A percentile compares a stretch with the other conserved stretches of the same genome.
Evolutionary conservation across 1,139 yeast species (phyloP).

Genomic region (Hanseniaspora uvarum): DNA sequence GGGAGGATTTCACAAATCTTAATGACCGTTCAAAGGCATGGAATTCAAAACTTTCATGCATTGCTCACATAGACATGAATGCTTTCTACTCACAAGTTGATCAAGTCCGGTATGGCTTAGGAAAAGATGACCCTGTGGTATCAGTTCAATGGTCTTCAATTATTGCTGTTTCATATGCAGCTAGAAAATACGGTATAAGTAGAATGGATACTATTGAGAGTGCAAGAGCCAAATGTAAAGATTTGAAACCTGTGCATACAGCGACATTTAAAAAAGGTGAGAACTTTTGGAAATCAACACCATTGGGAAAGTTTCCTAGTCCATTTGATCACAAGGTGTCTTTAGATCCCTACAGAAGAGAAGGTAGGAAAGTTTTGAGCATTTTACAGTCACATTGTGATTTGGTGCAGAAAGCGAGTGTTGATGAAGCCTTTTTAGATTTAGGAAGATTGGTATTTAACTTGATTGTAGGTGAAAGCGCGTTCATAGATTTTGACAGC

Average conservation of each 20-base stretch:
- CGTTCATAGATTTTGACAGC: slow-evolving; percentile 25
- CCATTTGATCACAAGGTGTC: slow-evolving; percentile 68
- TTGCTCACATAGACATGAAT: slow-evolving; percentile 81
- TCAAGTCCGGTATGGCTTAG: slow-evolving; percentile 57
- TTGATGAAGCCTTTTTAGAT: slow-evolving; percentile 85
- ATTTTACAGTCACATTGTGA: slow-evolving; percentile 50
- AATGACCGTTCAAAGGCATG: slow-evolving; percentile 40
- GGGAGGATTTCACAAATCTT: slow-evolving; percentile 41
- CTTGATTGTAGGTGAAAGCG: slow-evolving; percentile 19
- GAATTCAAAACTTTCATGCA: slow-evolving; percentile 62
- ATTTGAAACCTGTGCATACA: slow-evolving; percentile 72
- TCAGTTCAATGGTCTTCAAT: slow-evolving; percentile 88
- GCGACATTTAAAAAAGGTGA: slow-evolving; percentile 89
- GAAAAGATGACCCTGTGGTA: slow-evolving; percentile 69
- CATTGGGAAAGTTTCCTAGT: slow-evolving; percentile 28
- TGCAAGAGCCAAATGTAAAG: slow-evolving; percentile 67
- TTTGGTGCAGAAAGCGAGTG: slow-evolving; percentile 82
- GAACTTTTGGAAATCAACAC: slow-evolving; percentile 63
- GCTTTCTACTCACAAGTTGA: slow-evolving; percentile 96
- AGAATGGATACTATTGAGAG: slow-evolving; percentile 63
- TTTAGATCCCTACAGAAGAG: slow-evolving; percentile 81
- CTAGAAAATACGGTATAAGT: slow-evolving; percentile 68
- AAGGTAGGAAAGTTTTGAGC: slow-evolving; percentile 66
- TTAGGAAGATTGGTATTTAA: slow-evolving; percentile 48
- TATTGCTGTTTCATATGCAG: slow-evolving; percentile 86